Percentiles rank a stretch among this genome's conserved stretches.
These are phyloP conservation scores for Microbotryum intermedium DNA, from an alignment of 1,284 basidiomycete genomes.

Conservation along the genomic window DNA sequence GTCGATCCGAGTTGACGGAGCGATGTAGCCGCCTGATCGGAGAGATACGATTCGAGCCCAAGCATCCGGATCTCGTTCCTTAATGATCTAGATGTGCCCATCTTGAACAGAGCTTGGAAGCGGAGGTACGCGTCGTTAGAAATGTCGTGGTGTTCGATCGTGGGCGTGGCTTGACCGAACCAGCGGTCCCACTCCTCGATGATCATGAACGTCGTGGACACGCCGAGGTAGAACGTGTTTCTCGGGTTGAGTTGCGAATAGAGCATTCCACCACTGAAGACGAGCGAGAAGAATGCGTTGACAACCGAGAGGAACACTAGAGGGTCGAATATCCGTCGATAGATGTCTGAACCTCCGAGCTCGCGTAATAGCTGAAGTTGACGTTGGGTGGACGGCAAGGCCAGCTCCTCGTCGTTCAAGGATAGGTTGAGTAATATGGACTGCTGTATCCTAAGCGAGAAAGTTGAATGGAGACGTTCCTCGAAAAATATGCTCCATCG, in stretches of 20 bases:
- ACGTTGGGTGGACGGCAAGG: background rate
- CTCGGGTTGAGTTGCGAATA: background rate
- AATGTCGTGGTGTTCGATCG: conserved; percentile 1
- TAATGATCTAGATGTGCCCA: background rate
- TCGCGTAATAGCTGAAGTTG: background rate
- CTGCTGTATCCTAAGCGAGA: background rate
- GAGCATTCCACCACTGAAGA: background rate
- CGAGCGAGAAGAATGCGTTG: background rate
- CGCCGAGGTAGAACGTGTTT: background rate
- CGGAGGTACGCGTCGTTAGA: conserved; percentile 4
- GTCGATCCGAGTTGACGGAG: background rate
- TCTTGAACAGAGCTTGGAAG: conserved; percentile 2
- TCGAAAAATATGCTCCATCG: background rate
- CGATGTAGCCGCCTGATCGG: background rate
- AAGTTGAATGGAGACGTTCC: background rate
- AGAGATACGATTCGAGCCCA: background rate
- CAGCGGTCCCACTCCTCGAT: background rate
- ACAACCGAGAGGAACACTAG: background rate
- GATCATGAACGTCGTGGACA: background rate
- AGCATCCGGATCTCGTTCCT: conserved; percentile 1
- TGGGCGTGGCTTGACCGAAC: background rate
- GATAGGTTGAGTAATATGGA: background rate
- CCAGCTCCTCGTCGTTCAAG: background rate
- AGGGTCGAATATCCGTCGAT: conserved; percentile 1
- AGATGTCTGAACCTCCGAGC: background rate